Evolutionary conservation across 2,329 filamentous ascomycete species (phyloP).

Genomic region (Rhinocladiella similis): DNA sequence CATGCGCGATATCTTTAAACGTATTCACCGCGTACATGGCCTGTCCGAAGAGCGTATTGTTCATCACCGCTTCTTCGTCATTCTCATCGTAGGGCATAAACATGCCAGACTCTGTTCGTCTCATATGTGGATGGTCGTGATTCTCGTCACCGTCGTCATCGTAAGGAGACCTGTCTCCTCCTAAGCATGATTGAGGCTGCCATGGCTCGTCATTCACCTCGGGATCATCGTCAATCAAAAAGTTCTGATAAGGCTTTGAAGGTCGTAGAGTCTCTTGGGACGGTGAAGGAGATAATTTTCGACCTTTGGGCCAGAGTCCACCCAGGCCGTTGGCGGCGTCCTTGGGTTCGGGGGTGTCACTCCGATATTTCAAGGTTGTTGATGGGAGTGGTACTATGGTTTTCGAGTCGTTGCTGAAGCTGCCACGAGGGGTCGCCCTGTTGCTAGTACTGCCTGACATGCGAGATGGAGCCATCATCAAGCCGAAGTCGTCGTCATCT

Average conservation of each 20-base stretch:
- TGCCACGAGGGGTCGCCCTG: slow-evolving; percentile 57
- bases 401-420: slow-evolving; percentile 66
- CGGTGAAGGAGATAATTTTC: slow-evolving; percentile 66
- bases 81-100: slow-evolving; percentile 84
- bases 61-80: slow-evolving; percentile 53
- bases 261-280: slow-evolving; percentile 82
- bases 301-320: slow-evolving; percentile 45
- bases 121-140: slow-evolving; percentile 60
- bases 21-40: slow-evolving; percentile 77
- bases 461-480: slow-evolving; percentile 76
- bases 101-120: slow-evolving; percentile 82
- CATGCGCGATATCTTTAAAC: slow-evolving; percentile 63
- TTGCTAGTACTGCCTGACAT: slow-evolving; percentile 51
- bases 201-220: slow-evolving; percentile 50
- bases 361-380: slow-evolving; percentile 81
- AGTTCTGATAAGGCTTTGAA: slow-evolving; percentile 64
- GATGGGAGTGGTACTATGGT: slow-evolving; percentile 86
- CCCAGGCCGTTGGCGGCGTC: slow-evolving; percentile 33
- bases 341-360: slow-evolving; percentile 68
- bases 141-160: slow-evolving; percentile 54
- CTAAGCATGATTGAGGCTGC: slow-evolving; percentile 36
- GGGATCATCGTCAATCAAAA: slow-evolving; percentile 64
- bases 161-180: slow-evolving; percentile 20
- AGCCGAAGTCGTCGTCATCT: slow-evolving; percentile 69
- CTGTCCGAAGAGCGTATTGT: slow-evolving; percentile 69